phyloP scores from a whole-genome alignment of 192 early-diverging fungal genomes.

The Rhizophlyctis rosea region DNA sequence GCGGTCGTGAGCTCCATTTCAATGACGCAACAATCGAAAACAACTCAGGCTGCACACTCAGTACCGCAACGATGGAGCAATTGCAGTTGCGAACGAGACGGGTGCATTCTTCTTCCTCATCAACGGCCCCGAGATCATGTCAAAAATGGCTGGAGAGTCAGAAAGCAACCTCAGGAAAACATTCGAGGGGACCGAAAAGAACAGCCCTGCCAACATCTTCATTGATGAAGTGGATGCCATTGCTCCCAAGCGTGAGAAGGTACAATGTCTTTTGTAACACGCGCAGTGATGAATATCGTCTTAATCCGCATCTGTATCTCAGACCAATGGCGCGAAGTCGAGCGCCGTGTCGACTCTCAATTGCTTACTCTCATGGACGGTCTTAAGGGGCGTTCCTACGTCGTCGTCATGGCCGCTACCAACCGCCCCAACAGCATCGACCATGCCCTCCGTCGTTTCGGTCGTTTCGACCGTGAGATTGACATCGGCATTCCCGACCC shows the following conservation, averaged over 20 bases:
- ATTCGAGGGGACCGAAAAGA: conserved; percentile 98
- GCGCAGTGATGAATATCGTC: neutral
- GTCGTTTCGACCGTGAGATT: conserved; percentile 95
- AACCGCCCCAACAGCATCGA: conserved; percentile 96
- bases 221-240: conserved; percentile 99
- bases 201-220: conserved; percentile 92
- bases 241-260: conserved; percentile 96
- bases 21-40: conserved; percentile 96
- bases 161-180: conserved; percentile 95
- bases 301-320: neutral
- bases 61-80: conserved; percentile 87
- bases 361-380: conserved; percentile 97
- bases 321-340: conserved; percentile 94
- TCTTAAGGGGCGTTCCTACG: conserved; percentile 89
- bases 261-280: conserved; percentile 6
- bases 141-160: conserved; percentile 98
- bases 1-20: conserved; percentile 96
- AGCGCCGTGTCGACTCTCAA: conserved; percentile 95
- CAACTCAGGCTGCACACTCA: conserved; percentile 90
- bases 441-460: conserved; percentile 94
- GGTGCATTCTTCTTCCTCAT: conserved; percentile 98
- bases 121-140: conserved; percentile 98
- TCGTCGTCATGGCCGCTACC: too few relatives aligned
- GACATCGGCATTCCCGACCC: conserved; percentile 98
- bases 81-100: conserved; percentile 91